These are phyloP conservation scores for Phyllosticta citriasiana DNA, from an alignment of 2,329 filamentous ascomycete species.

Conservation along the genomic window DNA sequence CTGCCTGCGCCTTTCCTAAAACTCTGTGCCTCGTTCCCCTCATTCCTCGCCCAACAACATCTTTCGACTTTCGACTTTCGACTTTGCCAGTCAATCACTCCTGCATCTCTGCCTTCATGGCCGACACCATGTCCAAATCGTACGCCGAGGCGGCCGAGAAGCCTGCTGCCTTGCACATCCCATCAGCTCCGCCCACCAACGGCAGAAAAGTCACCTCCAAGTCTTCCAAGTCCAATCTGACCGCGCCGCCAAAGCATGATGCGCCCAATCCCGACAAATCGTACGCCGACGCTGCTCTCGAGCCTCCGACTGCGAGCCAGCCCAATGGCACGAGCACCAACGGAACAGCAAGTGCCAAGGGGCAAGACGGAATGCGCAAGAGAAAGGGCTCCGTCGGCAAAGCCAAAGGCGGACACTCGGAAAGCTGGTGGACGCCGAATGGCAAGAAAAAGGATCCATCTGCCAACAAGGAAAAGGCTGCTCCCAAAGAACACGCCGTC, in stretches of 20 bases:
- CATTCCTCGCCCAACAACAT: conserved; percentile 18
- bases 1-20: neutral
- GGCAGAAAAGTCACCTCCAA: conserved; percentile 7
- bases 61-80: conserved; percentile 29
- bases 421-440: conserved; percentile 10
- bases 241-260: neutral
- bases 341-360: neutral
- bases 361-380: neutral
- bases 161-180: conserved; percentile 4
- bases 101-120: conserved; percentile 19
- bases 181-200: neutral
- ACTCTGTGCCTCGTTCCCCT: neutral
- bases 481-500: conserved; percentile 18
- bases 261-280: conserved; percentile 21
- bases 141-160: conserved; percentile 26
- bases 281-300: conserved; percentile 26
- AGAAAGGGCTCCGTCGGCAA: neutral
- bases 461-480: neutral
- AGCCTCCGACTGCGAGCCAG: conserved; percentile 1
- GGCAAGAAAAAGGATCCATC: conserved; percentile 11
- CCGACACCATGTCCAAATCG: conserved; percentile 31
- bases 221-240: neutral
- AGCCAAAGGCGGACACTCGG: neutral
- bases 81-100: conserved; percentile 30
- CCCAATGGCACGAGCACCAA: conserved; percentile 2